phyloP scores from a whole-genome alignment of 2,329 filamentous ascomycete species.

The Pezicula neosporulosa region DNA sequence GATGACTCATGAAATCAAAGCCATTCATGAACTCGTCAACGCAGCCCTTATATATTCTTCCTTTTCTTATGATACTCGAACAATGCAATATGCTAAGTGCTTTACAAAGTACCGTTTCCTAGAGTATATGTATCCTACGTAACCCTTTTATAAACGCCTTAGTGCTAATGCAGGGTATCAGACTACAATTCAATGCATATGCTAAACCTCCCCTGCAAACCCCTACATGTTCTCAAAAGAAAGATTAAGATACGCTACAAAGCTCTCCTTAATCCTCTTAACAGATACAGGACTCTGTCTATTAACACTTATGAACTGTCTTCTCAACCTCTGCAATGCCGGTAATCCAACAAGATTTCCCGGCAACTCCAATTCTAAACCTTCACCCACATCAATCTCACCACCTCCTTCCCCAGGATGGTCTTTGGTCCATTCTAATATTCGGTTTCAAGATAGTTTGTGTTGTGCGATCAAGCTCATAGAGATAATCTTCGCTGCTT shows the following conservation, averaged over 20 bases:
- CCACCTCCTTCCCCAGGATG: conserved; percentile 59
- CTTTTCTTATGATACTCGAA: too few species aligned
- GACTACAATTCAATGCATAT: not conserved
- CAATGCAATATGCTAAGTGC: too few species aligned
- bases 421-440: conserved; percentile 65
- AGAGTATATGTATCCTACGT: too few species aligned
- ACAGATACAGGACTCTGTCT: conserved; percentile 59
- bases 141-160: too few species aligned
- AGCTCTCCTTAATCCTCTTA: conserved; percentile 56
- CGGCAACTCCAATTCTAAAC: conserved; percentile 61
- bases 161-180: too few species aligned
- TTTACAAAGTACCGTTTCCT: too few species aligned
- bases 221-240: conserved; percentile 45
- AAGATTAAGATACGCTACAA: conserved; percentile 65
- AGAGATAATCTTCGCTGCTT: conserved; percentile 68
- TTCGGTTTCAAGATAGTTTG: conserved; percentile 70
- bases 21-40: too few species aligned
- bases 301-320: conserved; percentile 76
- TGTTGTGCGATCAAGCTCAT: conserved; percentile 74
- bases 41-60: too few species aligned
- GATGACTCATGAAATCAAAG: too few species aligned
- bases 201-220: conserved; percentile 6
- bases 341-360: conserved; percentile 64
- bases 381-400: conserved; percentile 39
- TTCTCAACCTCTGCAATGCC: conserved; percentile 71